Base-by-base conservation (phyloP, 2,329 filamentous ascomycete genomes). In the Acarospora socialis region DNA sequence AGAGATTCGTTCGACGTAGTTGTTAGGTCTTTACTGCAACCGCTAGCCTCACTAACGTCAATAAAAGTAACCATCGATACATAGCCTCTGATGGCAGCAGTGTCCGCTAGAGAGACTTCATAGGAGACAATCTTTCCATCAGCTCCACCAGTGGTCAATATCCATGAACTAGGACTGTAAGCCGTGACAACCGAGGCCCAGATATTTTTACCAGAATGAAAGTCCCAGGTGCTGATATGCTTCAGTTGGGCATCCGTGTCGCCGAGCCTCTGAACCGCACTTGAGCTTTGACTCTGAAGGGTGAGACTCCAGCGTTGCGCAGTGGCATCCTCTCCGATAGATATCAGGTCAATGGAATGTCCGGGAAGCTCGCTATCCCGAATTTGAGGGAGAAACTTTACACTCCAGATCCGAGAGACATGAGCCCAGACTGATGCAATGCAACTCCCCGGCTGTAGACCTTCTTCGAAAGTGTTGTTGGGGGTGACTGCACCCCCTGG, bases 151-250 rank as follows among this genome's bases (percentile, higher is more conserved):
- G 81, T 84, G 3, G 70, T 74, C 13, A 83, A 42, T 4, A 31
- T 29, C 10, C 34, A 34, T 5, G n/a, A 28, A 13, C 34, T 28
- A 10, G n/a, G 4, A 12, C 34, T 52, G 2, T 47, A 43, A 7
- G 30, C 36, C 14, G 36, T 46, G 32, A 57, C 37, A 8, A 70
- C 71, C 21, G 74, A 65, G 0, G 84, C 76, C 86, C 87, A 95
- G 5, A 95, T 74, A 49, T 94, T 84, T 54, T 94, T 98, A 5
- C 90, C 90, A 20, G 63, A 66, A 49, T 95, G 86, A 37, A 73
- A 69, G 3, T 68, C 63, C 30, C 72, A 68, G 5, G 66, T 71
- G 2, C 64, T 59, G 2, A 64, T 48, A 30, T 79, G 67, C 8
- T 53, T 53, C 25, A 83, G 50, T 4, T 43, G 53, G 0, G 35